phyloP scores from a whole-genome alignment of 257 asterid genomes.

The Capsicum rhomboideum region DNA sequence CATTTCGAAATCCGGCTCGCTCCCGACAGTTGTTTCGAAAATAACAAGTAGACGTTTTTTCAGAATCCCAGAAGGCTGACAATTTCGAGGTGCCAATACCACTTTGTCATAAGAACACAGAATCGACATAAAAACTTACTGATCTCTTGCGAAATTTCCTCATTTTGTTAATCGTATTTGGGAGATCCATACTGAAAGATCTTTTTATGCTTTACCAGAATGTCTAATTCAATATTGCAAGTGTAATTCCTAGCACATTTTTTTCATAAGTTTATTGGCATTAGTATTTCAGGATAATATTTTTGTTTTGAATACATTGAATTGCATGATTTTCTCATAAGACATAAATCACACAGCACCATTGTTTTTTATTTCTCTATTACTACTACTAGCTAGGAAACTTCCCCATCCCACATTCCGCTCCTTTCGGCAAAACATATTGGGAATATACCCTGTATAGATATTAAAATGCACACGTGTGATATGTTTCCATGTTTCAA shows the following conservation, averaged over 20 bases:
- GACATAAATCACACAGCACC: background rate
- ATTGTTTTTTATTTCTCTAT: background rate
- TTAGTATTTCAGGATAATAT: background rate
- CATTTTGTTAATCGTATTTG: background rate
- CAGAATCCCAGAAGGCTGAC: background rate
- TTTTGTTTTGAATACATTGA: background rate
- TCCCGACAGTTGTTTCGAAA: background rate
- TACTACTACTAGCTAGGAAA: background rate
- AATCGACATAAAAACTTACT: background rate
- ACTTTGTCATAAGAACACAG: background rate
- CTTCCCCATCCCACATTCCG: background rate
- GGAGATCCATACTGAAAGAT: background rate
- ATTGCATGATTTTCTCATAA: background rate
- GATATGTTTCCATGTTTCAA: background rate
- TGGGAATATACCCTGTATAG: background rate
- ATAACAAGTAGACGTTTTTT: background rate
- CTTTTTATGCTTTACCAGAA: background rate
- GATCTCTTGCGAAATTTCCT: background rate
- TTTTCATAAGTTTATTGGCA: background rate
- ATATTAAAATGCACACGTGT: background rate
- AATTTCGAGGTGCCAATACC: background rate
- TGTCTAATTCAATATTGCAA: background rate
- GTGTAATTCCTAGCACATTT: background rate
- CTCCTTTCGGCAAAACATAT: background rate
- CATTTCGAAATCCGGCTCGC: background rate